Evolutionary conservation across 305 asterid species (phyloP).

Genomic region (Caryopteris hybrid): DNA sequence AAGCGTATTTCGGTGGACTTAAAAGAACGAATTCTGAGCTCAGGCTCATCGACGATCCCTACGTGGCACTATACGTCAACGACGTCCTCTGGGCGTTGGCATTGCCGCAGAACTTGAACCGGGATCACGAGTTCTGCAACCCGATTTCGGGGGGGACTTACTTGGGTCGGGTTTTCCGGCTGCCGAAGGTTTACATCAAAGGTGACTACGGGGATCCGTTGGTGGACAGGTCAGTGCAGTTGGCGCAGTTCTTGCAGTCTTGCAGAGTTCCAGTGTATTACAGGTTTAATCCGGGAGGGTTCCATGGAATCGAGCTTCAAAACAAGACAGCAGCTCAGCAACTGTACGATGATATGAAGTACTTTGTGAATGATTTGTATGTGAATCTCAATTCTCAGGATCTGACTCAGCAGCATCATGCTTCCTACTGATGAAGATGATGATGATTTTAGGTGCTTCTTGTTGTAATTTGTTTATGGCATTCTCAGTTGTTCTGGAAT

Average conservation of each 20-base stretch:
- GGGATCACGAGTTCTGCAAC: constrained; percentile 42
- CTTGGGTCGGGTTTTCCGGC: constrained; percentile 16
- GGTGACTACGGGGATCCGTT: constrained; percentile 37
- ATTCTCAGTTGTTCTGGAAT: too few species aligned
- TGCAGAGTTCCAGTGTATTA: constrained; percentile 24
- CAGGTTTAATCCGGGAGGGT: constrained; percentile 30
- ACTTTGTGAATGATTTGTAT: constrained; percentile 9
- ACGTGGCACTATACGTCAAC: constrained; percentile 21
- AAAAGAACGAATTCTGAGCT: constrained; percentile 36
- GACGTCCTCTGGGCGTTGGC: constrained; percentile 50
- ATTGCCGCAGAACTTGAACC: constrained; percentile 40
- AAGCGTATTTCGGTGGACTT: constrained; percentile 34
- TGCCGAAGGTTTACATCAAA: constrained; percentile 30
- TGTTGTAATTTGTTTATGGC: too few species aligned
- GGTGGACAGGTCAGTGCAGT: constrained; percentile 28
- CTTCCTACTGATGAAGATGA: too few species aligned
- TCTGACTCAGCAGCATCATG: too few species aligned
- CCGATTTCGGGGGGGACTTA: constrained; percentile 34
- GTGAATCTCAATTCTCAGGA: too few species aligned
- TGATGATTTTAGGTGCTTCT: too few species aligned
- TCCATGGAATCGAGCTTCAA: constrained; percentile 32
- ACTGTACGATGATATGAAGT: constrained; percentile 30
- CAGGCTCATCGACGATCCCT: constrained; percentile 19
- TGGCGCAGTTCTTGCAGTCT: constrained; percentile 21
- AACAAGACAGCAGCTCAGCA: constrained; percentile 24